phyloP scores from a whole-genome alignment of 2,329 filamentous ascomycete genomes.

The Xylaria sp. region DNA sequence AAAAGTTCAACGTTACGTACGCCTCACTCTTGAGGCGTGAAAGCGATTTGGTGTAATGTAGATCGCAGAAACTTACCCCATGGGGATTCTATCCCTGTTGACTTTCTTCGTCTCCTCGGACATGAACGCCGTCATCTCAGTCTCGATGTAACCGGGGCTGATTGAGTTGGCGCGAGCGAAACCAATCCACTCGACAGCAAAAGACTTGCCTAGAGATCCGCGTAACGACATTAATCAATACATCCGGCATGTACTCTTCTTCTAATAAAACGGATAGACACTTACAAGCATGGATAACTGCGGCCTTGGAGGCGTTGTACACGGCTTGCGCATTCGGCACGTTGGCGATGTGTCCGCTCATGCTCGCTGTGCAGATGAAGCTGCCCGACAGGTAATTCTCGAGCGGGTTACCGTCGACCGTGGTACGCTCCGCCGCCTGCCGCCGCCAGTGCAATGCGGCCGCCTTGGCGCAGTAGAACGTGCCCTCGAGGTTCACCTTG shows the following conservation, averaged over 20 bases:
- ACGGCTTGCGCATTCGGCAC: conserved; percentile 75
- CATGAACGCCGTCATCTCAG: conserved; percentile 72
- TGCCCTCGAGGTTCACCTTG: conserved; percentile 74
- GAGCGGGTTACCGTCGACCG: conserved; percentile 65
- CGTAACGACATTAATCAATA: neutral
- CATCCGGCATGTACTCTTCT: too few relatives aligned
- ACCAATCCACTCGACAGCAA: conserved; percentile 78
- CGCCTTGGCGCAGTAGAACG: conserved; percentile 76
- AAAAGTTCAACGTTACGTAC: too few relatives aligned
- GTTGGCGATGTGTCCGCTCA: conserved; percentile 80
- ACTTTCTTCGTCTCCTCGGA: conserved; percentile 70
- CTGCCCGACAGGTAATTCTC: conserved; percentile 67
- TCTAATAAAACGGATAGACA: neutral
- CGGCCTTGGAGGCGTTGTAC: conserved; percentile 77
- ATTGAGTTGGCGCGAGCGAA: conserved; percentile 76
- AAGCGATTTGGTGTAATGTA: too few relatives aligned
- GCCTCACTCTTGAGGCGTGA: too few relatives aligned
- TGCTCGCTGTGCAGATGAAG: conserved; percentile 79
- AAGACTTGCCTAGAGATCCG: conserved; percentile 66
- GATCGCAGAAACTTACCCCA: conserved; percentile 59
- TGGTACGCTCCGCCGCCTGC: conserved; percentile 71
- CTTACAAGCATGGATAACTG: conserved; percentile 62
- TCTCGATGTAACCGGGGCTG: conserved; percentile 77
- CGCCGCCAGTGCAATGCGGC: conserved; percentile 73
- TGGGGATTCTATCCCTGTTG: conserved; percentile 80